Percentiles rank a stretch among this genome's conserved stretches.
These are phyloP conservation scores for Leucocoprinus birnbaumii DNA, from an alignment of 768 basidiomycete species.

Conservation along the genomic window DNA sequence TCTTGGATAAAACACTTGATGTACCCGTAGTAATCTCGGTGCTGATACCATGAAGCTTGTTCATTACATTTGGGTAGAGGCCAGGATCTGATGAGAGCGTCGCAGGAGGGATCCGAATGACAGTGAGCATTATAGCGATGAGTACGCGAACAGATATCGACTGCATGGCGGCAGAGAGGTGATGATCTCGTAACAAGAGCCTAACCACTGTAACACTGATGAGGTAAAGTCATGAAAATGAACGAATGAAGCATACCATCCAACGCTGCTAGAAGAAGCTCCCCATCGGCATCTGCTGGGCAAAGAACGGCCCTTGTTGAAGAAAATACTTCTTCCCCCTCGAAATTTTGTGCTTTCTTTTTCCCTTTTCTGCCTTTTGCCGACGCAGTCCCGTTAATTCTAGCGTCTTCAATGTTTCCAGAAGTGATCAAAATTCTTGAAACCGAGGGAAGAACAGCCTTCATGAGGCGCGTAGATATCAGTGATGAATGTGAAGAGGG, in stretches of 20 bases:
- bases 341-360: conserved; percentile 67
- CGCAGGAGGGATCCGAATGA: conserved; percentile 54
- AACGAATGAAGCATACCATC: conserved; percentile 42
- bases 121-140: conserved; percentile 51
- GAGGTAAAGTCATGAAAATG: not conserved
- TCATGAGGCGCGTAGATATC: conserved; percentile 50
- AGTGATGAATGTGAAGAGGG: conserved; percentile 44
- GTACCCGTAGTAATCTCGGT: conserved; percentile 52
- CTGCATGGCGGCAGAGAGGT: conserved; percentile 48
- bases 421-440: conserved; percentile 43
- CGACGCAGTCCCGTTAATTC: conserved; percentile 12
- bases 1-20: conserved; percentile 57
- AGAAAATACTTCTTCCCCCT: conserved; percentile 74
- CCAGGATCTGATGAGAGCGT: conserved; percentile 49
- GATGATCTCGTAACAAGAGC: conserved; percentile 43
- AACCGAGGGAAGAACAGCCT: conserved; percentile 48
- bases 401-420: conserved; percentile 23
- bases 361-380: conserved; percentile 53
- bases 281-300: conserved; percentile 45
- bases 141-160: conserved; percentile 60
- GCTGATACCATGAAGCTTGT: conserved; percentile 45
- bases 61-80: conserved; percentile 43
- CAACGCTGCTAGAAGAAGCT: conserved; percentile 49
- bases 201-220: conserved; percentile 40
- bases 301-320: conserved; percentile 44